Percentiles rank a stretch among this genome's conserved stretches.
These are phyloP conservation scores for Peniophora sp. DNA, from an alignment of 1,284 basidiomycete genomes.

Conservation along the genomic window DNA sequence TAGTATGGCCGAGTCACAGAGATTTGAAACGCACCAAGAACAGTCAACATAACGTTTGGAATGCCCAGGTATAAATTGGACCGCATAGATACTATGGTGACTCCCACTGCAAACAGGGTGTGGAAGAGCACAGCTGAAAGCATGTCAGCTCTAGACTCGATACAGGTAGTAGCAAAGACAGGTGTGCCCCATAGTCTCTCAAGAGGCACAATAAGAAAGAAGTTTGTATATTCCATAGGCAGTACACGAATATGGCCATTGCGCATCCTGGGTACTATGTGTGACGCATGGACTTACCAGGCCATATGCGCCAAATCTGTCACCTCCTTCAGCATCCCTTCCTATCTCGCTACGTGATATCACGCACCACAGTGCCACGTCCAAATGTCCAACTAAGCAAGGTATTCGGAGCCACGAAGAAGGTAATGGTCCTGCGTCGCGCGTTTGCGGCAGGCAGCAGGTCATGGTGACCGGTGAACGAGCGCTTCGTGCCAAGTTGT, in stretches of 20 bases:
- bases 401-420: constrained; percentile 15
- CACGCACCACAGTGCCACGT: constrained; percentile 45
- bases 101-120: constrained; percentile 49
- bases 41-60: constrained; percentile 40
- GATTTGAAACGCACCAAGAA: constrained; percentile 38
- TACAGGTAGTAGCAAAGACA: too few relatives aligned
- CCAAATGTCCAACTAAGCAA: constrained; percentile 52
- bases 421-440: constrained; percentile 3
- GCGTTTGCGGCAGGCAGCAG: constrained; percentile 21
- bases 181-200: too few relatives aligned
- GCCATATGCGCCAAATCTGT: constrained; percentile 63
- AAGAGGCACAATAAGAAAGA: too few relatives aligned
- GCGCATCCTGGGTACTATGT: too few relatives aligned
- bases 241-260: too few relatives aligned
- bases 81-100: constrained; percentile 37
- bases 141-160: too few relatives aligned
- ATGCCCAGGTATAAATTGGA: constrained; percentile 12
- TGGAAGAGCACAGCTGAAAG: constrained; percentile 44
- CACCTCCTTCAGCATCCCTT: constrained; percentile 12
- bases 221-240: too few relatives aligned
- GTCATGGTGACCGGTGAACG: constrained; percentile 17
- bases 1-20: too few relatives aligned
- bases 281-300: constrained; percentile 18
- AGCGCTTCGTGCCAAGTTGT: constrained; percentile 8
- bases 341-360: background rate